Conservation (phyloP, 2,329 filamentous ascomycete genomes). For the Bipolaris sorokiniana region DNA sequence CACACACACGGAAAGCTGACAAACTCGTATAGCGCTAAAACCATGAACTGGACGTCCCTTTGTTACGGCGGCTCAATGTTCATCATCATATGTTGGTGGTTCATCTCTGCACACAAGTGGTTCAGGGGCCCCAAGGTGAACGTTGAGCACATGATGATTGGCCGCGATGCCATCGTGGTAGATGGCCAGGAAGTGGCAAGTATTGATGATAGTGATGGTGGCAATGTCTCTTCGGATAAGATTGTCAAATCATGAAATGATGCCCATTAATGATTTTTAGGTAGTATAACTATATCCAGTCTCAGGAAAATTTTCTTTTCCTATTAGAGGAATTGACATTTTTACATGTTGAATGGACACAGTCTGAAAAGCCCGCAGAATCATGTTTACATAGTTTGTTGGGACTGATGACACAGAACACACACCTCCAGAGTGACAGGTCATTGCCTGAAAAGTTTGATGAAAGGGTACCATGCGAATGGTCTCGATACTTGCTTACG, state of each 20-base stretch:
- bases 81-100: slow-evolving; percentile 65
- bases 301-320: no score
- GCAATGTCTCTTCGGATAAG: slow-evolving; percentile 3
- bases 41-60: slow-evolving; percentile 73
- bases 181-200: slow-evolving; percentile 37
- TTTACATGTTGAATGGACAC: no score
- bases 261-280: neutral
- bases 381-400: no score
- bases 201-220: slow-evolving; percentile 16
- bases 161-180: slow-evolving; percentile 47
- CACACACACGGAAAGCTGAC: slow-evolving; percentile 16
- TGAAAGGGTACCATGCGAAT: no score
- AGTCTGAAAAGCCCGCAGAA: no score
- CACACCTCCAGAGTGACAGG: no score
- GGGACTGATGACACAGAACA: no score
- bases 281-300: no score
- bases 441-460: no score
- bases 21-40: slow-evolving; percentile 43
- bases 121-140: slow-evolving; percentile 75
- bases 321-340: no score
- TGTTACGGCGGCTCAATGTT: slow-evolving; percentile 71
- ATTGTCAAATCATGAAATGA: slow-evolving; percentile 6
- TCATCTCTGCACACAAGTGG: slow-evolving; percentile 68
- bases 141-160: slow-evolving; percentile 62
- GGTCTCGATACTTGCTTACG: no score